Base-by-base conservation (phyloP, 176 grass and related monocot species). In the Aegilops umbellulata region DNA sequence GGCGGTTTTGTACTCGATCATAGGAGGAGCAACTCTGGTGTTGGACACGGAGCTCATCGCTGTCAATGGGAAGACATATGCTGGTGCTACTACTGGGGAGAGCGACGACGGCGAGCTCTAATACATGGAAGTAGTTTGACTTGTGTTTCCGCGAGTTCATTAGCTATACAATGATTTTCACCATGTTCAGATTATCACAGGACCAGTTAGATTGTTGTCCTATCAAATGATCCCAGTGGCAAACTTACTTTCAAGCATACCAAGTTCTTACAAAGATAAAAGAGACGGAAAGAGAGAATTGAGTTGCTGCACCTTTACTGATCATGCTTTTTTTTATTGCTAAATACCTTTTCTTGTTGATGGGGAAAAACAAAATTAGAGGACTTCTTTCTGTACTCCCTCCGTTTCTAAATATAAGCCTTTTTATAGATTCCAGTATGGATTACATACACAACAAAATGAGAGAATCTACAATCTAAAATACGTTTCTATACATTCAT, bases 11-110 rank as follows among this genome's bases (percentile, higher is more conserved):
- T 69, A 42, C 72, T 42, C 49, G 35, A 38, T 16, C 5, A 74
- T 36, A 98, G 93, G 96, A 80, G 96, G 96, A 49, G 91, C 96
- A 2, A 94, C 96, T 49, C 88, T 98, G 26, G 79, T 95, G 34
- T 98, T 98, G 12, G 96, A 95, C 67, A 91, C 96, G 0, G 96
- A 98, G 79, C 93, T 98, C 62, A 89, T 98, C 20, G 88, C 96
- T 4, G 87, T 98, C 7, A 95, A 92, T 82, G 93, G 90, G 24
- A 95, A 94, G 84, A 78, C 92, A 24, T 90, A 86, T 6, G 15
- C 31, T 22, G 65, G 44, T 60, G 53, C 55, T 46, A 32, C 69
- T 1, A 34, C 76, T 91, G 55, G 73, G 6, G 87, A 74, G 13
- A 73, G 39, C 47, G 61, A 87, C n/a, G 90, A 94, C 3, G 13